Percentiles rank a stretch among this genome's conserved stretches.
Evolutionary conservation across 768 basidiomycete species (phyloP).

Genomic region (Russula ochroleuca): DNA sequence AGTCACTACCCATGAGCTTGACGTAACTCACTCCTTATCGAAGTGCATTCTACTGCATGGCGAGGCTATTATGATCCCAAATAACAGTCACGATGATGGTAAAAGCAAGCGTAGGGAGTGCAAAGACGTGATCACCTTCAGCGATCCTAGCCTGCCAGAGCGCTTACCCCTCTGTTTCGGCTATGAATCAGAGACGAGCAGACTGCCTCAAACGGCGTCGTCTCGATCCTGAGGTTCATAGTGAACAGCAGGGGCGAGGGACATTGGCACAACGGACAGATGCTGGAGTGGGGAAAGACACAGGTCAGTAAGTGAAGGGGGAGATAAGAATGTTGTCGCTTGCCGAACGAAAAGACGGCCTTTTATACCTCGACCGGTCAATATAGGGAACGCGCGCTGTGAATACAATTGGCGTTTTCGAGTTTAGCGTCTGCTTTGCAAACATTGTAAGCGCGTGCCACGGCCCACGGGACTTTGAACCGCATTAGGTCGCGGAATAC

Average conservation of each 20-base stretch:
- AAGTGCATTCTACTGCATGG: neutral
- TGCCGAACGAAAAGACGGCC: neutral
- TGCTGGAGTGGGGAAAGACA: neutral
- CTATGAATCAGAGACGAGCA: constrained; percentile 24
- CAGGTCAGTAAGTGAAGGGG: neutral
- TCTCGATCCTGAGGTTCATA: constrained; percentile 24
- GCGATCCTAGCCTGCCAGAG: constrained; percentile 13
- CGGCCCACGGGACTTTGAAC: constrained; percentile 3
- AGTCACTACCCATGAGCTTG: neutral
- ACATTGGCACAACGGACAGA: constrained; percentile 4
- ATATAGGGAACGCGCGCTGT: neutral
- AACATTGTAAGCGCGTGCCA: constrained; percentile 7
- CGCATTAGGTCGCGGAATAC: constrained; percentile 14
- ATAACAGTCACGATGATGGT: neutral
- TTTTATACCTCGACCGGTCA: constrained; percentile 20
- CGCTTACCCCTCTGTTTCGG: constrained; percentile 25
- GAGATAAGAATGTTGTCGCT: neutral
- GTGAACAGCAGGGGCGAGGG: constrained; percentile 16
- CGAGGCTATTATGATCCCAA: neutral
- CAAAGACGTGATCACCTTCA: neutral
- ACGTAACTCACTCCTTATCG: too few species aligned
- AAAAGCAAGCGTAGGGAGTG: neutral
- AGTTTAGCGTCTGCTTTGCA: constrained; percentile 15
- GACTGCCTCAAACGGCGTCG: constrained; percentile 9
- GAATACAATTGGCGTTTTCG: constrained; percentile 10